Evolutionary conservation across 1,139 yeast genomes (phyloP).

Genomic region (Yamadazyma kanchanaburiensis): DNA sequence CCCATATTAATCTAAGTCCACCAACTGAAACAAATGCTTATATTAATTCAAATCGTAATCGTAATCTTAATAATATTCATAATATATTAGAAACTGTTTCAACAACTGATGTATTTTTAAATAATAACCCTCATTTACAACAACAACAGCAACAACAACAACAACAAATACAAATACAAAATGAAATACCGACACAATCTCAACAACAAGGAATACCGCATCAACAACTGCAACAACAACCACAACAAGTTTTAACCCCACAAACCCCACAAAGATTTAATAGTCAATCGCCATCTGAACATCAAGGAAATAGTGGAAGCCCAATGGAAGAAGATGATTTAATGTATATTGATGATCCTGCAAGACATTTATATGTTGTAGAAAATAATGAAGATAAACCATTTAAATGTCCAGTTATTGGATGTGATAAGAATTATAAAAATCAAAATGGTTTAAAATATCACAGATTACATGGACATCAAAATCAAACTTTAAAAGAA

Average conservation of each 20-base stretch:
- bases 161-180: constrained; percentile 12
- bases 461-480: constrained; percentile 96
- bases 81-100: constrained; percentile 69
- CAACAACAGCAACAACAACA: constrained; percentile 13
- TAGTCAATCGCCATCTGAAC: constrained; percentile 17
- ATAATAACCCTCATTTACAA: constrained; percentile 24
- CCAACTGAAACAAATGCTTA: constrained; percentile 43
- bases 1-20: constrained; percentile 80
- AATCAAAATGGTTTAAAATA: constrained; percentile 96
- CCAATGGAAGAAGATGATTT: constrained; percentile 39
- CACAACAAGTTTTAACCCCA: constrained; percentile 14
- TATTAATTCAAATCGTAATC: constrained; percentile 30
- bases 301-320: constrained; percentile 7
- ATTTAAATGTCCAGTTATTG: constrained; percentile 95
- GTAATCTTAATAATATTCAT: constrained; percentile 40
- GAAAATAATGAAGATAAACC: constrained; percentile 94
- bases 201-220: constrained; percentile 4
- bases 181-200: constrained; percentile 4
- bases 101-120: constrained; percentile 85
- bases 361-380: constrained; percentile 86
- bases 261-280: constrained; percentile 15
- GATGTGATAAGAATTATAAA: constrained; percentile 96
- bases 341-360: constrained; percentile 86
- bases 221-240: constrained; percentile 9
- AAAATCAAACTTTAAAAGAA: constrained; percentile 85